phyloP scores from a whole-genome alignment of 139 green algal species.

The Chlamydomonas sphaeroides region DNA sequence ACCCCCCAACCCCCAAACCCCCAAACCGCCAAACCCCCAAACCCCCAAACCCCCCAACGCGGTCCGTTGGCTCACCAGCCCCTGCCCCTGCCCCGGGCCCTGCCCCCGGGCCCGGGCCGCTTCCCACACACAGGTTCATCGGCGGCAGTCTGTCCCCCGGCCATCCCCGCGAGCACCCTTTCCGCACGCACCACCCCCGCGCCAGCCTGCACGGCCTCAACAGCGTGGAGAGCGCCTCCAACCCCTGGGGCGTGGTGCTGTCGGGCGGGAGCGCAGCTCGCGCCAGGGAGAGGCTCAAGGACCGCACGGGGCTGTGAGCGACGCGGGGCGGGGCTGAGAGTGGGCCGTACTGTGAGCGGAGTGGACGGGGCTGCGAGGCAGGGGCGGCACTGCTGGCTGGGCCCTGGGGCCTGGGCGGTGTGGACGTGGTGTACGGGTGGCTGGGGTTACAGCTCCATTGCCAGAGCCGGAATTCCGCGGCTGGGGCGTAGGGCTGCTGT shows the following conservation, averaged over 20 bases:
- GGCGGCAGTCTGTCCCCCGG: background rate
- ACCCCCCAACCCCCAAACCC: too few species aligned
- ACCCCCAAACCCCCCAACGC: too few species aligned
- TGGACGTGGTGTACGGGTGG: too few species aligned
- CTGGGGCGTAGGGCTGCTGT: too few species aligned
- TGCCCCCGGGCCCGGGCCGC: background rate
- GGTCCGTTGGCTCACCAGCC: background rate
- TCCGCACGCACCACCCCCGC: conserved; percentile 39
- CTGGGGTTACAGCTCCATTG: too few species aligned
- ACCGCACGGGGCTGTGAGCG: conserved; percentile 18
- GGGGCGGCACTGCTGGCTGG: too few species aligned
- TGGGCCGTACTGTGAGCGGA: too few species aligned
- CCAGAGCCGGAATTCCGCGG: too few species aligned
- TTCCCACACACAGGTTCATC: conserved; percentile 3
- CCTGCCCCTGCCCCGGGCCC: background rate
- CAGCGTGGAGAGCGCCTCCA: conserved; percentile 1
- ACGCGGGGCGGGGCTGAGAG: too few species aligned
- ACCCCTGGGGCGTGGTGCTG: conserved; percentile 39
- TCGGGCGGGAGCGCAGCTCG: conserved; percentile 12
- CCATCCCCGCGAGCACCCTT: conserved; percentile 24
- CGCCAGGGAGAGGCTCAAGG: conserved; percentile 24
- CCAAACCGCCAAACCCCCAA: too few species aligned
- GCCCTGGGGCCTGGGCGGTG: too few species aligned
- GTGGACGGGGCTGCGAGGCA: too few species aligned
- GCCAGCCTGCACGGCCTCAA: conserved; percentile 19